A percentile compares a stretch with the other conserved stretches of the same genome.
Conservation (phyloP, 75 land plant species). For the Pinus tabuliformis region DNA sequence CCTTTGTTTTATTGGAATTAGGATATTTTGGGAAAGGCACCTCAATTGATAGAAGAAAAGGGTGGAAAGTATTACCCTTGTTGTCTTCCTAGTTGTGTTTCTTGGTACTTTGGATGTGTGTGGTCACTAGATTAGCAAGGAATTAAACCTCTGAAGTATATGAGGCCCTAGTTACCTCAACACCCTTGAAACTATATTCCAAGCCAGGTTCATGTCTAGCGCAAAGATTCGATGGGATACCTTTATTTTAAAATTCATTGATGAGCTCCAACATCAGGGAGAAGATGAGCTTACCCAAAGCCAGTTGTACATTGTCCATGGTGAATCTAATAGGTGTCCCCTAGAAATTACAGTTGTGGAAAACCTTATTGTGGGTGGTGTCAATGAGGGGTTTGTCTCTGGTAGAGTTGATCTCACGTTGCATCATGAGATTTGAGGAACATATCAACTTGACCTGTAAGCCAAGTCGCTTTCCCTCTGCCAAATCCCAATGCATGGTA, state of each 20-base stretch:
- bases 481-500: constrained; percentile 81
- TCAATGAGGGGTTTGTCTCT: constrained; percentile 40
- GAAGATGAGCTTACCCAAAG: constrained; percentile 40
- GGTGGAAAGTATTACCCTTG: too few species aligned
- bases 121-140: constrained; percentile 47
- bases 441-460: constrained; percentile 17
- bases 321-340: constrained; percentile 40
- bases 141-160: too few species aligned
- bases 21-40: too few species aligned
- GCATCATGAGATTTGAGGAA: constrained; percentile 13
- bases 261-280: constrained; percentile 38
- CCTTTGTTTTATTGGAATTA: too few species aligned
- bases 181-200: too few species aligned
- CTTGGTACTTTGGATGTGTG: too few species aligned
- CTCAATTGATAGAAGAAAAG: too few species aligned
- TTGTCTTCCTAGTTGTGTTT: too few species aligned
- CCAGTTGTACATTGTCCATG: constrained; percentile 35
- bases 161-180: too few species aligned
- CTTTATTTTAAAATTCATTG: constrained; percentile 25
- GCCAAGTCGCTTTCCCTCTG: background rate
- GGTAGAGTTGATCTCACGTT: constrained; percentile 36
- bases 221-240: background rate
- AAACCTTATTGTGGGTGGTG: constrained; percentile 12
- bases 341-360: constrained; percentile 47
- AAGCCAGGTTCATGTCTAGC: too few species aligned